Percentiles rank a stretch among this genome's conserved stretches.
These are phyloP conservation scores for Royoungia palumana DNA, from an alignment of 768 basidiomycete species.

Conservation along the genomic window DNA sequence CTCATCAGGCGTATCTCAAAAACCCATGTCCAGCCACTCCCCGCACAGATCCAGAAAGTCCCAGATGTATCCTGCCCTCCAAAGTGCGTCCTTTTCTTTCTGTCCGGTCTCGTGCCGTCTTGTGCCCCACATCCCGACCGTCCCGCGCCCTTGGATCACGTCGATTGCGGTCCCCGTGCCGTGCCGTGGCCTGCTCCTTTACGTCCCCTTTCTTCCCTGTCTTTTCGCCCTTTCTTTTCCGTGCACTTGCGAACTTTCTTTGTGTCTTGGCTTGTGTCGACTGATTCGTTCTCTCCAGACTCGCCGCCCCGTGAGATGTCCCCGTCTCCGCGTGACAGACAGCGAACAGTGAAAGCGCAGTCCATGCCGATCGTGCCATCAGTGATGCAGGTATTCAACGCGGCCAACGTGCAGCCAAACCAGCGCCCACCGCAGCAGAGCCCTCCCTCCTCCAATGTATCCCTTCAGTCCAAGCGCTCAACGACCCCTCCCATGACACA, in stretches of 20 bases:
- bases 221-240: too few species aligned
- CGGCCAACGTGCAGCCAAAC: slow-evolving; percentile 34
- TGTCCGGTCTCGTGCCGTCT: too few species aligned
- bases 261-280: too few species aligned
- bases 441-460: slow-evolving; percentile 31
- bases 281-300: slow-evolving; percentile 6
- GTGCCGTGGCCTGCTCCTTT: too few species aligned
- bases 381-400: slow-evolving; percentile 49
- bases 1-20: slow-evolving; percentile 13
- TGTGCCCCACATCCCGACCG: too few species aligned
- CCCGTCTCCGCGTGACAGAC: slow-evolving; percentile 46
- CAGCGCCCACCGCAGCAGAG: slow-evolving; percentile 38
- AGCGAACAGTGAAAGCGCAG: slow-evolving; percentile 52
- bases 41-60: slow-evolving; percentile 57
- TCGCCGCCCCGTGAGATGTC: slow-evolving; percentile 41
- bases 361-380: slow-evolving; percentile 62
- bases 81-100: slow-evolving; percentile 41
- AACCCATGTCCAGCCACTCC: slow-evolving; percentile 55
- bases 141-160: too few species aligned
- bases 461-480: slow-evolving; percentile 34
- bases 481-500: slow-evolving; percentile 34
- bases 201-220: too few species aligned
- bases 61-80: slow-evolving; percentile 44
- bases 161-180: too few species aligned
- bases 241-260: too few species aligned